These are phyloP conservation scores for Neurospora sp. DNA, from an alignment of 495 filamentous ascomycete species.

Conservation along the genomic window DNA sequence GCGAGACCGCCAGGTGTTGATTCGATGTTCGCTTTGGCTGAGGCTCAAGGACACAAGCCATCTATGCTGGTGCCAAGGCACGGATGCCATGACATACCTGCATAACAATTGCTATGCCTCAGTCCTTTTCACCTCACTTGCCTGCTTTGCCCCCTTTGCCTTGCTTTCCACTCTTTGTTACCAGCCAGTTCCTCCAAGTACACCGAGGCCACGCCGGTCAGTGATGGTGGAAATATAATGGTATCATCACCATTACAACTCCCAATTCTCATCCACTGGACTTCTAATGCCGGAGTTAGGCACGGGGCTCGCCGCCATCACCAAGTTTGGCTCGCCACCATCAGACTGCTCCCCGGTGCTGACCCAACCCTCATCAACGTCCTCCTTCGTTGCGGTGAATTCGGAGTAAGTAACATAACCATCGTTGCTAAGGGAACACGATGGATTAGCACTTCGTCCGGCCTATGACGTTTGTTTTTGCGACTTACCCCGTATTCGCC, in stretches of 20 bases:
- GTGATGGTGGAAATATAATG: background rate
- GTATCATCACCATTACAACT: background rate
- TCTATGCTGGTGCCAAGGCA: background rate
- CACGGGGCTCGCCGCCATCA: background rate
- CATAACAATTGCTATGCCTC: background rate
- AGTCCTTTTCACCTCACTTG: background rate
- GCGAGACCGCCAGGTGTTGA: background rate
- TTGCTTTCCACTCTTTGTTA: background rate
- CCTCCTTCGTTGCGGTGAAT: slow-evolving; percentile 2
- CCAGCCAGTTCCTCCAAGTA: background rate
- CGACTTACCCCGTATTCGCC: slow-evolving; percentile 1
- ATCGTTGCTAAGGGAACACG: background rate
- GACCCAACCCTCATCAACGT: slow-evolving; percentile 20
- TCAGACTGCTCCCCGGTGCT: slow-evolving; percentile 22
- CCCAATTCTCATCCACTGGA: background rate
- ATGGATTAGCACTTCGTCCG: background rate
- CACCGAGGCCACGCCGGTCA: background rate
- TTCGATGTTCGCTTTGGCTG: background rate
- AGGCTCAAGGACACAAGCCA: background rate
- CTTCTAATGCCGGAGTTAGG: background rate
- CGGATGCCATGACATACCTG: background rate
- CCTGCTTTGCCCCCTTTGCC: background rate
- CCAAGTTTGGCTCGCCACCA: slow-evolving; percentile 13
- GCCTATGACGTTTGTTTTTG: background rate
- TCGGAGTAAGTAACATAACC: slow-evolving; percentile 5